Base-by-base conservation (phyloP, 306 rosid genomes). In the Oxytropis ochrocephala region DNA sequence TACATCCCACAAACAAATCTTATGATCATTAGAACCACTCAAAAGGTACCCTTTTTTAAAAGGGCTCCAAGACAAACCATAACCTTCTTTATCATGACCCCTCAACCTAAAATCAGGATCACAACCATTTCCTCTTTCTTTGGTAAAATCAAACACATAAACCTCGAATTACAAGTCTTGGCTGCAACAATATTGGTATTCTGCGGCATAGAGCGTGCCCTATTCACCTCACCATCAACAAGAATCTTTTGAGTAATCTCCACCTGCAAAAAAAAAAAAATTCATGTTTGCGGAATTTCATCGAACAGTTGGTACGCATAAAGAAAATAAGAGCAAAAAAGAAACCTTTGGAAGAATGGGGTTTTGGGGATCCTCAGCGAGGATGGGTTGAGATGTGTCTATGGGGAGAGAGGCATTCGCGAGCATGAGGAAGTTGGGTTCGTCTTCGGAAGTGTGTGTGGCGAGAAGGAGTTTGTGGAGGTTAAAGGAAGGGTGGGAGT, bases 61-160 rank as follows among this genome's bases (percentile, higher is more conserved):
- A 41, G 87, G 82, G 68, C 89, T 95, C 99, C 99, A 95, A 50
- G 96, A 85, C 72, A 95, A 74, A 29, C 99, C 99, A 77, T 88
- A 95, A 0, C 97, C 99, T 69, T 95, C 99, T 67, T 79, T 76
- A n/a, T 85, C 95, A 76, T 95, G 99, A 69, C 99, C 99, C 77
- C 75, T 91, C 77, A 95, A 70, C 85, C 88, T 95, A 65, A 87
- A 81, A 81, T 91, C 92, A 32, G 99, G 99, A 11, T 78, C 79
- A 76, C 79, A 85, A 7, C 51, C 84, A 19, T 27, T 77, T 32
- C 17, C 69, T 7, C 51, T 79, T 30, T 85, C 80, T 57, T 80
- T 91, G 18, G 56, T 32, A 64, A 82, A 82, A 71, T 85, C 85
- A 55, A 95, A 87, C 74, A 95, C 95, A 77, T 82, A 85, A 70